Base-by-base conservation (phyloP, 345 rosid species). In the Populus ilicifolia region DNA sequence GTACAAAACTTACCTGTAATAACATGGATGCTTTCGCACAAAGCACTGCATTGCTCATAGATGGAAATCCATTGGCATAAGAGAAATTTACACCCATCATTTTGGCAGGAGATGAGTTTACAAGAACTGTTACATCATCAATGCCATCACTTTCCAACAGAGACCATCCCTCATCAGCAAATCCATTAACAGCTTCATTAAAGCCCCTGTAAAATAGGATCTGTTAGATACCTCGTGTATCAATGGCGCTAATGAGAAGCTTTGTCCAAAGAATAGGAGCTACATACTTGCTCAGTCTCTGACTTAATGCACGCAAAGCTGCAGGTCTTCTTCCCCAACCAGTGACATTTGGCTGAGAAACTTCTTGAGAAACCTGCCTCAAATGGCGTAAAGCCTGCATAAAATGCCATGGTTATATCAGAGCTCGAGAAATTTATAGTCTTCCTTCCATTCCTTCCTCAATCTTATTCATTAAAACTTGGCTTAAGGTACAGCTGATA, bases 21-120 rank as follows among this genome's bases (percentile, higher is more conserved):
- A 96, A 93, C 99, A 96, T 96, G 1, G 99, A 96, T 65, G 99
- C 99, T 79, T 93, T 94, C 25, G 99, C 99, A 54, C 98, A 96
- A 77, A 96, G 81, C 65, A 96, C 96, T 2, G 93, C 91, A 72
- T 76, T 96, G 84, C 89, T 92, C 67, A 96, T 91, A 73, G 95
- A 83, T 54, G 93, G 86, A 85, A 94, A 96, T 72, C 97, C 99
- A 85, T 86, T 90, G 38, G 87, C 75, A 79, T 90, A 96, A 2
- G 98, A 80, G 69, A 90, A 92, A 82, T 94, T 94, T 17, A 88
- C 75, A 69, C 99, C 97, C 99, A 94, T 92, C 69, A 92, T 83
- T 86, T 96, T 96, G 39, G 88, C 93, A 67, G 97, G 97, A 65
- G 99, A 96, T 56, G 97, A 89, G 84, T 96, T 96, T 50, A 96